These are phyloP conservation scores for Oryza rufipogon DNA, from an alignment of 176 grass and related monocot species.

Conservation along the genomic window DNA sequence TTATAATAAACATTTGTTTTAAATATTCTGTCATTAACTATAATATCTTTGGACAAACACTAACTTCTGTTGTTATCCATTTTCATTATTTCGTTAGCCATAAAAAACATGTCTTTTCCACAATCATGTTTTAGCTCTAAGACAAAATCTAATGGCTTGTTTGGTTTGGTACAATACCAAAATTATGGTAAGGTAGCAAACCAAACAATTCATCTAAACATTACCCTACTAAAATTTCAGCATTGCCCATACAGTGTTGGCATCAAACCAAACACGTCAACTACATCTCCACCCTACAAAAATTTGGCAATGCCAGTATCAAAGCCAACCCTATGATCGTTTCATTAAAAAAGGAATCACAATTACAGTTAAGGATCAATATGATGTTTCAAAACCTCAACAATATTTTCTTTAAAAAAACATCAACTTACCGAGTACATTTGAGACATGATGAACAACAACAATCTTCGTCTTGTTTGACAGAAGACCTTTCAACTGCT, in stretches of 20 bases:
- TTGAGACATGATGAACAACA: slow-evolving; percentile 84
- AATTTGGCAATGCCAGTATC: background rate
- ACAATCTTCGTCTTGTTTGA: slow-evolving; percentile 92
- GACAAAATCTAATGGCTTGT: background rate
- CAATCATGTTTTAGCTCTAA: background rate
- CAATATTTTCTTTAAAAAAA: background rate
- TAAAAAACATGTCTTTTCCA: background rate
- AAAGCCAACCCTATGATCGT: background rate
- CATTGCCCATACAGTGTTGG: background rate
- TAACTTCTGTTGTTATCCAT: slow-evolving; percentile 2
- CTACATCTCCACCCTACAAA: background rate
- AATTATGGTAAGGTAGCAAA: background rate
- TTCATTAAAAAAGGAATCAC: background rate
- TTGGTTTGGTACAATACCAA: background rate
- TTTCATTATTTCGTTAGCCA: background rate
- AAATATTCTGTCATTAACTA: slow-evolving; percentile 21
- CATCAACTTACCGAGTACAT: slow-evolving; percentile 70
- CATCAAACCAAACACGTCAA: background rate
- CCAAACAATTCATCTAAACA: background rate
- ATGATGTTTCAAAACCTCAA: slow-evolving; percentile 14
- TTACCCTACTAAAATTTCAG: background rate
- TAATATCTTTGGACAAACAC: background rate
- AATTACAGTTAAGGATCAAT: background rate
- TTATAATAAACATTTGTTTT: background rate
- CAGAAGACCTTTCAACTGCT: slow-evolving; percentile 79